phyloP scores from a whole-genome alignment of 352 stramenopile genomes.

The Globisporangium barbulae region DNA sequence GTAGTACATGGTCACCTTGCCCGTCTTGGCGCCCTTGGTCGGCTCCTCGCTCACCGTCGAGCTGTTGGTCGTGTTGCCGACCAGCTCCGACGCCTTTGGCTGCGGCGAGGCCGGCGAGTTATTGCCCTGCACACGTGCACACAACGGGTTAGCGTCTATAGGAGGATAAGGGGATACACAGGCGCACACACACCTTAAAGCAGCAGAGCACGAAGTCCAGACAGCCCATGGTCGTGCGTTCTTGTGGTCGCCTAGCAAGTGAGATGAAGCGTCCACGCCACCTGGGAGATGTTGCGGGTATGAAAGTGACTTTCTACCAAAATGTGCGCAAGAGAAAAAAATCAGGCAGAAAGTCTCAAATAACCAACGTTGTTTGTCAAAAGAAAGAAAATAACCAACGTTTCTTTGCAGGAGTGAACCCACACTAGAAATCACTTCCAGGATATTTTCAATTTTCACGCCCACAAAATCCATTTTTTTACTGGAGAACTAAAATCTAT shows the following conservation, averaged over 20 bases:
- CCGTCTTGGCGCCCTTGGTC: conserved; percentile 21
- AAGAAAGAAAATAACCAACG: neutral
- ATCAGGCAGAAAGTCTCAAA: conserved; percentile 6
- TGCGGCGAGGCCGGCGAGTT: conserved; percentile 12
- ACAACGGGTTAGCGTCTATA: neutral
- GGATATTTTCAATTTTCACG: neutral
- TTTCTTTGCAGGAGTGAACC: conserved; percentile 7
- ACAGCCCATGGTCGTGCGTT: conserved; percentile 44
- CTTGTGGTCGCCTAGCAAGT: neutral
- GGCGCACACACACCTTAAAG: conserved; percentile 39
- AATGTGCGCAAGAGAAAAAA: conserved; percentile 5
- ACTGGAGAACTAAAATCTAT: no score
- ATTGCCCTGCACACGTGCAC: neutral
- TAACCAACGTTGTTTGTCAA: conserved; percentile 6
- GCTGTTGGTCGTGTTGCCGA: conserved; percentile 7
- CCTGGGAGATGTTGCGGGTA: conserved; percentile 1
- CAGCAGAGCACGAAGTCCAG: conserved; percentile 62
- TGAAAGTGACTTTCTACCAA: conserved; percentile 4
- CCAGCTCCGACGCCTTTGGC: conserved; percentile 7
- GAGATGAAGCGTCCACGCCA: neutral
- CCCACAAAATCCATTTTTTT: neutral
- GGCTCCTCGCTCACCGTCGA: conserved; percentile 21
- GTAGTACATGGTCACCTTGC: conserved; percentile 73
- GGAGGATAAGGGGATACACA: neutral
- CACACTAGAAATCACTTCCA: conserved; percentile 2